Evolutionary conservation across 1,139 yeast species (phyloP), one percentile per base, ranked within the genome.

Genomic region (Suhomyces bribrorum): DNA sequence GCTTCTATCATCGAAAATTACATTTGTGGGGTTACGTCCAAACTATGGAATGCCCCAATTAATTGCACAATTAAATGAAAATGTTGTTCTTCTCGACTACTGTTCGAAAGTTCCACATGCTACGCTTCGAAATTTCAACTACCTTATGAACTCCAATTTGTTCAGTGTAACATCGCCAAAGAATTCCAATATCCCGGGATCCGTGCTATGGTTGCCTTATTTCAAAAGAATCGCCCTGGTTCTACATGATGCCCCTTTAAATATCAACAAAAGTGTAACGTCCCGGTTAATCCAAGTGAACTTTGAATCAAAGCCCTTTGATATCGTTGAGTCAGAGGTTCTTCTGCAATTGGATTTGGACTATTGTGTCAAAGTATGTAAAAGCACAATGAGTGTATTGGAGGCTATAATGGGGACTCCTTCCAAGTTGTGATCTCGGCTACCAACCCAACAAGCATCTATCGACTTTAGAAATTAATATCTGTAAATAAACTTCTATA

Each of bases 121-220:
- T 7, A 27, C 34, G 5, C 32, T 31, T n/a, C 26, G 35, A 13
- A 40, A 34, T 32, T 34, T 29, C 29, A 13, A 26, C n/a, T 40
- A 31, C 29, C 26, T 45, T 14, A 38, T 49, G 15, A 47, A 48
- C 17, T 47, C 52, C 8, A 49, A 47, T 30, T 37, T 47, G 16
- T 37, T 33, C 9, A 20, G 24, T n/a, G 36, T 47, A 3, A 12
- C 17, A 8, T 9, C 7, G 7, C 7, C 22, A 7, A 11, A 9
- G 20, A 29, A 16, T 22, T 29, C 12, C 13, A 17, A 3, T 3
- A 17, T 40, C 11, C 46, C 52, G 1, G 24, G 34, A 2, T 17
- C 46, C 5, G 32, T 53, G 5, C 46, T 57, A 9, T 58, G 62
- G 64, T 39, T 59, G 8, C 64, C 64, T 0, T 34, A 34, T 32